phyloP scores from a whole-genome alignment of 2,329 filamentous ascomycete species.

The Leptographium wingfieldii region DNA sequence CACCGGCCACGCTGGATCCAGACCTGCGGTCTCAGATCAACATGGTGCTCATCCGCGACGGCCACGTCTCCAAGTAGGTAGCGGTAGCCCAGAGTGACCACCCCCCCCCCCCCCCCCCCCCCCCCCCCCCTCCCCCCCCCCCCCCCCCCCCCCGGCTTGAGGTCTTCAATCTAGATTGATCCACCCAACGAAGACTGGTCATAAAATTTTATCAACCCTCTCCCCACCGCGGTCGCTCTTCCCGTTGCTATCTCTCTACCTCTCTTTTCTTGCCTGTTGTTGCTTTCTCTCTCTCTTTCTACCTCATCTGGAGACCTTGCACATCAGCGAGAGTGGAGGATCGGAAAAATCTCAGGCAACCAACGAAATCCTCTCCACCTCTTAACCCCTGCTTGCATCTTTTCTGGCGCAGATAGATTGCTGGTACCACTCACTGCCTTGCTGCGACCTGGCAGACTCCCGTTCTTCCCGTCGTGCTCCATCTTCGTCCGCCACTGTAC shows the following conservation, averaged over 20 bases:
- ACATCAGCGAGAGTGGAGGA: neutral
- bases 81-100: too few species aligned
- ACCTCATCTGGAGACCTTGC: neutral
- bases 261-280: neutral
- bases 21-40: conserved; percentile 53
- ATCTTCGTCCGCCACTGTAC: neutral
- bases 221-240: neutral
- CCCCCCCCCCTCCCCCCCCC: too few species aligned
- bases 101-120: too few species aligned
- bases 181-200: conserved; percentile 8
- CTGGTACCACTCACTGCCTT: conserved; percentile 2
- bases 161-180: conserved; percentile 7
- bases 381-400: neutral
- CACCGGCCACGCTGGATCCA: conserved; percentile 46
- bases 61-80: conserved; percentile 44
- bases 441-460: conserved; percentile 2
- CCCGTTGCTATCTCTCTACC: neutral
- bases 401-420: conserved; percentile 6
- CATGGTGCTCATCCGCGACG: conserved; percentile 41
- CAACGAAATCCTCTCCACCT: neutral
- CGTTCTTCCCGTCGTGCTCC: conserved; percentile 2
- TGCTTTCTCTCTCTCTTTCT: neutral
- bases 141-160: neutral
- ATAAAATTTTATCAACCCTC: conserved; percentile 5
- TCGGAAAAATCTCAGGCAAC: neutral